Evolutionary conservation across 2,329 filamentous ascomycete genomes (phyloP).

Genomic region (Colletotrichum neosansevieriae): DNA sequence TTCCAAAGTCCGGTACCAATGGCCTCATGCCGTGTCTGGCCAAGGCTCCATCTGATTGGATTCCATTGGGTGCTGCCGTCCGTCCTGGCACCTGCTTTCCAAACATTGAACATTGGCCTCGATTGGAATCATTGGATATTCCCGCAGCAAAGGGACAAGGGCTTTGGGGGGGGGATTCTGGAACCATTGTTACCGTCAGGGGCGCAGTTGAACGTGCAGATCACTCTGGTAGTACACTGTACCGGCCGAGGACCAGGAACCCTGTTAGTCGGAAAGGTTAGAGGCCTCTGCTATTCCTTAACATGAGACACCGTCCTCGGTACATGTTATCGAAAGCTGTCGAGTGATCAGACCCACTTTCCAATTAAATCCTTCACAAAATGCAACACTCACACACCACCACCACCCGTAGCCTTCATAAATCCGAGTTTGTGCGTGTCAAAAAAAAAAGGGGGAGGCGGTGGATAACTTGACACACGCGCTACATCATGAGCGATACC

Average conservation of each 20-base stretch:
- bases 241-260: background rate
- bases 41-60: slow-evolving; percentile 7
- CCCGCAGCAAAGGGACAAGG: slow-evolving; percentile 9
- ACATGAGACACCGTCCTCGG: background rate
- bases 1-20: slow-evolving; percentile 5
- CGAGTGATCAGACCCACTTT: slow-evolving; percentile 36
- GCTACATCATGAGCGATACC: slow-evolving; percentile 27
- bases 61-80: slow-evolving; percentile 10
- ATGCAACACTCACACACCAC: slow-evolving; percentile 39
- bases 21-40: slow-evolving; percentile 31
- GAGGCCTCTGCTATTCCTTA: background rate
- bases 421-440: slow-evolving; percentile 14
- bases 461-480: slow-evolving; percentile 36
- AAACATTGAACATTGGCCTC: slow-evolving; percentile 8
- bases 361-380: slow-evolving; percentile 37
- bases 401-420: slow-evolving; percentile 27
- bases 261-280: slow-evolving; percentile 11
- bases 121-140: slow-evolving; percentile 36
- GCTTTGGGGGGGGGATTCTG: slow-evolving; percentile 25
- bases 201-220: slow-evolving; percentile 36
- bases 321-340: slow-evolving; percentile 21
- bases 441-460: slow-evolving; percentile 24
- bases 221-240: slow-evolving; percentile 17
- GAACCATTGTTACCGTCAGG: slow-evolving; percentile 38
- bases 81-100: too few species aligned